Evolutionary conservation across 805 yeast species (phyloP).

Genomic region (Blastobotrys peoriensis): DNA sequence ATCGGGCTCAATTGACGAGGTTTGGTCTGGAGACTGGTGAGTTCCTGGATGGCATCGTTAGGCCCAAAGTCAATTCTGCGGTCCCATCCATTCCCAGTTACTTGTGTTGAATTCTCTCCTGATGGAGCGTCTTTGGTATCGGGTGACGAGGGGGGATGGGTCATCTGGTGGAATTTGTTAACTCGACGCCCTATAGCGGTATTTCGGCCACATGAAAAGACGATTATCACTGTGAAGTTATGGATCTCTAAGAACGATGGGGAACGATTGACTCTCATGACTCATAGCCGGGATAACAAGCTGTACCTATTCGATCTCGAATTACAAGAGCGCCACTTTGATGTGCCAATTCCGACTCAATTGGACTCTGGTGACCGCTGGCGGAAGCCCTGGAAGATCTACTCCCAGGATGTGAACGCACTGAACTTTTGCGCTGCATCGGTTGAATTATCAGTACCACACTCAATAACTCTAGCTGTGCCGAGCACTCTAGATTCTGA

Average conservation of each 20-base stretch:
- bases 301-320: conserved; percentile 28
- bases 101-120: conserved; percentile 26
- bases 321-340: not conserved
- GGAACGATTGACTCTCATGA: conserved; percentile 25
- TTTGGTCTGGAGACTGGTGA: too few relatives aligned
- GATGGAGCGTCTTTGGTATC: conserved; percentile 40
- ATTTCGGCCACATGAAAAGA: conserved; percentile 55
- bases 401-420: conserved; percentile 63
- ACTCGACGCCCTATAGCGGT: conserved; percentile 49
- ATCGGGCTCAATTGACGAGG: too few relatives aligned
- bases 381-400: conserved; percentile 31
- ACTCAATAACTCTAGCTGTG: conserved; percentile 45
- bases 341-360: conserved; percentile 22
- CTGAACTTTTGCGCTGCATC: conserved; percentile 68
- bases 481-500: conserved; percentile 64
- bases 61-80: conserved; percentile 20
- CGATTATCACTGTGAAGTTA: conserved; percentile 41
- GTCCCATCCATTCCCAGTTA: conserved; percentile 30
- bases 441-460: conserved; percentile 20
- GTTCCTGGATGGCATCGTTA: too few relatives aligned
- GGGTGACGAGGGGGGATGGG: conserved; percentile 58
- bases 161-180: conserved; percentile 58
- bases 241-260: conserved; percentile 24
- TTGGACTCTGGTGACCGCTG: conserved; percentile 19
- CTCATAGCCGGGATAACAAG: conserved; percentile 65